Base-by-base conservation (phyloP, 192 early-diverging fungal genomes). In the Linnemannia hyalina region DNA sequence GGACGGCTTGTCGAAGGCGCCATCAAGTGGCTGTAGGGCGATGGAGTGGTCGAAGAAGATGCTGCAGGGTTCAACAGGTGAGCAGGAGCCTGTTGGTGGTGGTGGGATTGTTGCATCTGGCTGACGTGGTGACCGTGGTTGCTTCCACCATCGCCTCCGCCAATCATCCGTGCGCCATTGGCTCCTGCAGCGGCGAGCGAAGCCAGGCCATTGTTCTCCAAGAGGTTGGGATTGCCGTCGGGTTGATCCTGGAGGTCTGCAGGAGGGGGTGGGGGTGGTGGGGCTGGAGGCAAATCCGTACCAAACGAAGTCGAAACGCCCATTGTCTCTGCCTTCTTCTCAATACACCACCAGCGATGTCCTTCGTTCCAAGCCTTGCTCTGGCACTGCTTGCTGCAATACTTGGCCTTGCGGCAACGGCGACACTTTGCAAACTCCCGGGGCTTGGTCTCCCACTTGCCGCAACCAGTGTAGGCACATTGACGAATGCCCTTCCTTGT, bases 361-460 rank as follows among this genome's bases (percentile, higher is more conserved):
- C 95, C 95, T 70, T 94, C 93, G 32, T 90, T 92, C 95, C 95
- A 96, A 8, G 95, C 94, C 68, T 91, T 92, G 73, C 92, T 93
- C 78, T 95, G 95, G 68, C 95, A 96, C 41, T 88, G 78, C 80
- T 95, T 95, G 77, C 94, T 94, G 84, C 97, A 98, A 83, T 98
- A 98, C 68, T 95, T 96, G 71, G 96, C 96, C 74, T 95, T 95
- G 75, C 96, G 92, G 88, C 97, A 98, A 70, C 95, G 87, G 40
- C 95, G 95, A 86, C 97, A 98, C 89, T 96, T 97, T 49, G 94
- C 92, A 90, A 97, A 96, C 89, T 97, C 93, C 75, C 95, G 89
- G 16, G 93, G 91, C 69, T 92, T 93, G 8, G 82, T 79, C 80
- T 97, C 96, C 93, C 94, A 95, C 76, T 94, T 94, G 71, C 94